phyloP scores from a whole-genome alignment of 2,329 filamentous ascomycete species.

The Intubia oerlemansii region DNA sequence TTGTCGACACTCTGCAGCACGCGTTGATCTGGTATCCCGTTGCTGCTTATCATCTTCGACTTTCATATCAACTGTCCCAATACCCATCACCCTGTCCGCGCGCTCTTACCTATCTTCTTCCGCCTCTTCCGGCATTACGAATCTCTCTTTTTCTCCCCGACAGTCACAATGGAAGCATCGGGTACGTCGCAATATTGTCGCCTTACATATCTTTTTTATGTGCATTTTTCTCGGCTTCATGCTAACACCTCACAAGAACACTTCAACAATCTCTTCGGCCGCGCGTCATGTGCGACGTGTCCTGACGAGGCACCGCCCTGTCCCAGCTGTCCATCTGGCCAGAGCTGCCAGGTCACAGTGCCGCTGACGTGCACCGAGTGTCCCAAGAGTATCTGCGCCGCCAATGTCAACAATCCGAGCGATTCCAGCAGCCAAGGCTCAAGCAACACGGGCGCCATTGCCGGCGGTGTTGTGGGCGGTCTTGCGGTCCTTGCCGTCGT shows the following conservation, averaged over 20 bases:
- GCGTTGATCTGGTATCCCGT: no score
- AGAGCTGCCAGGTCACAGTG: slow-evolving; percentile 24
- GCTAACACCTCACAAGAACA: slow-evolving; percentile 12
- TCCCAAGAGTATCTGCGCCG: slow-evolving; percentile 23
- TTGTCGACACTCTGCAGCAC: not conserved
- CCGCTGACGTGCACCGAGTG: slow-evolving; percentile 25
- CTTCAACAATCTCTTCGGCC: slow-evolving; percentile 16
- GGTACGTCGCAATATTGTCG: no score
- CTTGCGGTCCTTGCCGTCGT: slow-evolving; percentile 51
- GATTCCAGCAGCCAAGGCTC: slow-evolving; percentile 13
- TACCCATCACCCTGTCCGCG: not conserved
- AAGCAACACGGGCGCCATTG: slow-evolving; percentile 66
- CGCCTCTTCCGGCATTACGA: not conserved
- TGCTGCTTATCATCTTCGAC: not conserved
- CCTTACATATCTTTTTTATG: not conserved
- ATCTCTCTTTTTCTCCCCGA: not conserved
- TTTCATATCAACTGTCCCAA: not conserved
- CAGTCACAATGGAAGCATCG: no score
- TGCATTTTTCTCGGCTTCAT: not conserved
- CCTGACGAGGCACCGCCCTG: slow-evolving; percentile 20
- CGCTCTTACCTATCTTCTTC: not conserved
- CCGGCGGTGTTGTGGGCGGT: slow-evolving; percentile 76
- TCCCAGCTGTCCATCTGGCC: slow-evolving; percentile 19
- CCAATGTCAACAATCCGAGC: not conserved
- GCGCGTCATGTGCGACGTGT: slow-evolving; percentile 26